Evolutionary conservation across 2,329 filamentous ascomycete genomes (phyloP), one percentile per base, ranked within the genome.

Genomic region (Aspergillus latus): DNA sequence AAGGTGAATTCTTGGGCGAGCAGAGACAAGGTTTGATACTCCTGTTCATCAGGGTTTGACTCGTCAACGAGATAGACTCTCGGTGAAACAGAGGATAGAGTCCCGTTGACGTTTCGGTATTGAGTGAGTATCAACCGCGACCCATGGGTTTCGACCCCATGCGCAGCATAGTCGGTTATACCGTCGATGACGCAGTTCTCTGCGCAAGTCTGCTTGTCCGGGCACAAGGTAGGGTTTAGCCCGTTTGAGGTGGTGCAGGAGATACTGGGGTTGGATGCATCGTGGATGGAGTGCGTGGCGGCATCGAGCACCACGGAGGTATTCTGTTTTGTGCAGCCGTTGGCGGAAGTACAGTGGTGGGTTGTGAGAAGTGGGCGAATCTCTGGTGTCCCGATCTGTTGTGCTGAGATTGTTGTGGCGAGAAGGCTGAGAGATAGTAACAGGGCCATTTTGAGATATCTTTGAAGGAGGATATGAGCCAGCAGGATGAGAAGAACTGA

Each of bases 1-100:
- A 88, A 88, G 46, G 83, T 84, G 72, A 89, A 83, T 70, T 89
- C 86, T 67, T 87, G 81, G 71, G 83, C 84, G 43, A 83, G 76
- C 49, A 88, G 77, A 44, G 81, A 77, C 68, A 88, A 83, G 71
- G 81, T 8, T 11, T 45, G 30, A 40, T 58, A 50, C 15, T 42
- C 16, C 29, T 57, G 40, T 80, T 47, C 76, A 73, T 11, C 42
- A 2, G 10, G 16, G 42, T 16, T 28, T 10, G 42, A 44, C 63
- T 81, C 80, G 72, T 87, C 80, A 50, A 88, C 79, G 67, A 88
- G 88, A 40, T 85, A 85, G 2, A 68, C 66, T 4, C 66, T 75
- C 55, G 86, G 81, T 49, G 82, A 74, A 26, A 71, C 69, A 26
- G 73, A 60, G 42, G 66, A 70, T 4, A 69, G 52, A 40, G 3